phyloP scores from a whole-genome alignment of 352 stramenopile genomes.

The Globisporangium echinulatum region DNA sequence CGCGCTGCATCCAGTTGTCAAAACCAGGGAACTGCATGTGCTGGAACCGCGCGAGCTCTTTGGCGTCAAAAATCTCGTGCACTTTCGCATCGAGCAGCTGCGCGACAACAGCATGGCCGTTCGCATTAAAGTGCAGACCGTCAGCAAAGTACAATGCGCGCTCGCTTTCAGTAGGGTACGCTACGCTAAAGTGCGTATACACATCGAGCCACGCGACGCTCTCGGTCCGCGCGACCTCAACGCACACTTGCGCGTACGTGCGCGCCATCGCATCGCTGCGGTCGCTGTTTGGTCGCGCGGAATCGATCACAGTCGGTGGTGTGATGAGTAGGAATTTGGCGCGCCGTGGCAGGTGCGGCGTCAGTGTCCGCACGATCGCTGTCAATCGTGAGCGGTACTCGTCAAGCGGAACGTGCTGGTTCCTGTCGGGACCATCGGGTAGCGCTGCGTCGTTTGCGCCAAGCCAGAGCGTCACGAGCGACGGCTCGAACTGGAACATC shows the following conservation, averaged over 20 bases:
- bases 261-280: slow-evolving; percentile 29
- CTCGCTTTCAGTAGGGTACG: slow-evolving; percentile 14
- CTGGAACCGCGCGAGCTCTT: slow-evolving; percentile 24
- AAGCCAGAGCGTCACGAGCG: slow-evolving; percentile 53
- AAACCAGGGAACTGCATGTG: slow-evolving; percentile 20
- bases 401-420: slow-evolving; percentile 42
- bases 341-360: slow-evolving; percentile 11
- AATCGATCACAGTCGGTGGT: slow-evolving; percentile 44
- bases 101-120: slow-evolving; percentile 39
- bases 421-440: slow-evolving; percentile 6
- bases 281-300: slow-evolving; percentile 22
- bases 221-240: slow-evolving; percentile 25
- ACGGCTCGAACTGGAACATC: slow-evolving; percentile 18
- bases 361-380: slow-evolving; percentile 20
- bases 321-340: slow-evolving; percentile 48
- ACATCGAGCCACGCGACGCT: slow-evolving; percentile 32
- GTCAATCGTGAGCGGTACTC: slow-evolving; percentile 39
- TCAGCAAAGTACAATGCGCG: slow-evolving; percentile 34
- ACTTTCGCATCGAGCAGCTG: slow-evolving; percentile 31
- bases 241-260: slow-evolving; percentile 37
- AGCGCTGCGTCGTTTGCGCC: slow-evolving; percentile 60
- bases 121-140: slow-evolving; percentile 45
- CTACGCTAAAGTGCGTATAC: slow-evolving; percentile 38
- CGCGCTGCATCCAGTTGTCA: not conserved
- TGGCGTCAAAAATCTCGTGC: slow-evolving; percentile 6